These are phyloP conservation scores for Exophiala aquamarina DNA, from an alignment of 2,329 filamentous ascomycete species.

Conservation along the genomic window DNA sequence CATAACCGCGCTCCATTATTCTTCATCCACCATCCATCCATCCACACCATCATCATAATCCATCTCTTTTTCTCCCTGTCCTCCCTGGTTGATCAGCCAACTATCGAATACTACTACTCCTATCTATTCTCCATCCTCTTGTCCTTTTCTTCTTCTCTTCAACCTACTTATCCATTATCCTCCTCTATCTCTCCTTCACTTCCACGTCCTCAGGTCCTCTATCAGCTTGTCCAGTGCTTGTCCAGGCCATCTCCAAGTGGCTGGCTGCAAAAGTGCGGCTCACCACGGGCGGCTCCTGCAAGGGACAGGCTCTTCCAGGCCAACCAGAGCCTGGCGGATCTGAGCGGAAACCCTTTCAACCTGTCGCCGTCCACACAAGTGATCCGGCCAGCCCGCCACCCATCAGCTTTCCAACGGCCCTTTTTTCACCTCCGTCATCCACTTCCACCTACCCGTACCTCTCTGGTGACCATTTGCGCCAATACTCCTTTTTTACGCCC, in stretches of 20 bases:
- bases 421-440: constrained; percentile 1
- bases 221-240: too few species aligned
- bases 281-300: constrained; percentile 21
- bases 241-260: background rate
- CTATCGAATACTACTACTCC: too few species aligned
- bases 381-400: constrained; percentile 1
- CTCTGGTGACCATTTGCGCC: too few species aligned
- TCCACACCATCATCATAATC: too few species aligned
- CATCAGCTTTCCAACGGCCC: background rate
- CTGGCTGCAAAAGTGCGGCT: constrained; percentile 11
- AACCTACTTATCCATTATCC: too few species aligned
- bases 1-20: too few species aligned
- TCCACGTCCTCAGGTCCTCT: too few species aligned
- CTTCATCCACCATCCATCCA: too few species aligned
- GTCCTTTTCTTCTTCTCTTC: background rate
- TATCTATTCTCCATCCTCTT: background rate
- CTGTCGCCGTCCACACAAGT: background rate
- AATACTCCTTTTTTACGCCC: too few species aligned
- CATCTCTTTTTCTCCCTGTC: too few species aligned
- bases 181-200: too few species aligned
- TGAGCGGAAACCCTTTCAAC: constrained; percentile 10
- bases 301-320: constrained; percentile 15
- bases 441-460: background rate
- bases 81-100: too few species aligned
- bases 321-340: constrained; percentile 17